Evolutionary conservation across 1,284 basidiomycete species (phyloP), one percentile per base, ranked within the genome.

Genomic region (Moesziomyces sp.): DNA sequence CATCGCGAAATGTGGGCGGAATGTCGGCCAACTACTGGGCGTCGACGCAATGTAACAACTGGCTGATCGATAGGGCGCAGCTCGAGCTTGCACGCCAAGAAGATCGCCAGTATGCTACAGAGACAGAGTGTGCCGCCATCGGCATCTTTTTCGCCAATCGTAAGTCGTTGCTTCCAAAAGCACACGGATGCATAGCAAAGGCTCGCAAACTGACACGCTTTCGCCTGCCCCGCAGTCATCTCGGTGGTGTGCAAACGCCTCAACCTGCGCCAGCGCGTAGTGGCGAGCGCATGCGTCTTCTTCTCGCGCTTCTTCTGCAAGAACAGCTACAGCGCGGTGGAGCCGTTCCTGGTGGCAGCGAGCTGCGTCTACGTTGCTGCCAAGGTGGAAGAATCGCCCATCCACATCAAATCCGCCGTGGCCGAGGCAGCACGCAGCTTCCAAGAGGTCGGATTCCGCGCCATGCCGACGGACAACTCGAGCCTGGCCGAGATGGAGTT

Each of bases 401-500:
- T 95, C 0, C 94, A 97, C 82, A 94, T 98, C 86, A 97, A 97
- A 86, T 91, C 89, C 63, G 90, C 96, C 21, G 90, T 96, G n/a
- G 86, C 89, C 0, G 94, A 97, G 82, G 91, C 94, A 0, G 88
- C 91, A 62, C 47, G 67, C 23, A 47, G 46, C 16, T 76, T 72
- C 30, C 59, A 68, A 48, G 80, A 81, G 45, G 46, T 69, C 0
- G 78, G 78, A 0, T 73, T 63, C 48, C 33, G 61, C 0, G 50
- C 88, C 35, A 93, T 96, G 78, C 90, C 92, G 0, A 88, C 90
- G 0, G 94, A 97, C 81, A 91, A 93, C 76, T 72, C 78, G 24
- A 89, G 91, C n/a, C 86, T 99, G 6, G 96, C 95, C 5, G 95
- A 98, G 84, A 97, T 97, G 95, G 96, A 98, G 84, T 98, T 98